Base-by-base conservation (phyloP, 306 rosid species). In the Prosopis cineraria region DNA sequence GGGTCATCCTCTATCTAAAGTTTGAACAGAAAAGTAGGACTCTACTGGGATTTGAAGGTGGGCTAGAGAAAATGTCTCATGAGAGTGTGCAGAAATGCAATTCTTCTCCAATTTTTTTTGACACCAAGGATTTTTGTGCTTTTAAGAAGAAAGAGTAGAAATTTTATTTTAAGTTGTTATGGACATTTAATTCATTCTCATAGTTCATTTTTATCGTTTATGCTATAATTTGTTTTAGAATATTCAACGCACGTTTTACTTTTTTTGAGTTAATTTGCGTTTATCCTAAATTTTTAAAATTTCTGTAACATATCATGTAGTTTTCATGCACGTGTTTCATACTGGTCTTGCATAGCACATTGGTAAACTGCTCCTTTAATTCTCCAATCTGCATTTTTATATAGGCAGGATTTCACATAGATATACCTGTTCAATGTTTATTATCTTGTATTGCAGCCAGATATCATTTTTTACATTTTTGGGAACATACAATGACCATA, bases 391-490 rank as follows among this genome's bases (percentile, higher is more conserved):
- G 20, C 66, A 24, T 65, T 77, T 12, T 25, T 59, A 40, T 29
- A 17, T 31, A 40, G 43, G 56, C 62, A 72, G 44, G 48, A 55
- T 66, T 71, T 72, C 37, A 36, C 55, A 34, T 44, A 60, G 39
- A 72, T 60, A 76, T 77, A 22, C 55, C 40, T 20, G 27, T 68
- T 39, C 12, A 6, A 68, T 44, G 31, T 29, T 22, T 80, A 14
- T 75, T 74, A 24, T 45, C 20, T 2, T 59, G 39, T 24, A 25
- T 43, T 69, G 39, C 56, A 40, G 40, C 29, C 71, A 47, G 34
- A 24, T 76, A 65, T 84, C 73, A 50, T 75, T 59, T 52, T 81
- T 43, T 68, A 68, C 79, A 34, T 68, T 56, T 81, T 68, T 20
- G 59, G 67, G 22, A 52, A 16, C 34, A 63, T 39, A 24, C 52